Percentiles rank a stretch among this genome's conserved stretches.
Evolutionary conservation across 352 stramenopile genomes (phyloP).

Genomic region (Halophytophthora batemanensis): DNA sequence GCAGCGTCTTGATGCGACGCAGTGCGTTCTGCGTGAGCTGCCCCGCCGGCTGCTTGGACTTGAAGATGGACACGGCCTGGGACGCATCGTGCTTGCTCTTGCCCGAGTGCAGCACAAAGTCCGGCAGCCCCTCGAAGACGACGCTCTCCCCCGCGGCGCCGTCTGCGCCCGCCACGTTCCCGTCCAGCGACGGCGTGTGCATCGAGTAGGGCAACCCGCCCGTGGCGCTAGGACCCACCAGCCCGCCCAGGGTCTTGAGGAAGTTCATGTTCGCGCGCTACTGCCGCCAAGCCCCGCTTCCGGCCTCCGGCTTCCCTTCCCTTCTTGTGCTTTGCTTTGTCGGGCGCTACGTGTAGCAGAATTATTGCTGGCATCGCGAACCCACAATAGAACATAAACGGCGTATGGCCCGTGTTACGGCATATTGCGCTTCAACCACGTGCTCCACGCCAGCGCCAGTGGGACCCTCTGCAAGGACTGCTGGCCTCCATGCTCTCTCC

Average conservation of each 20-base stretch:
- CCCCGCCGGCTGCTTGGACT: conserved; percentile 77
- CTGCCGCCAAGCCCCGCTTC: too few relatives aligned
- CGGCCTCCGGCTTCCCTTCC: background rate
- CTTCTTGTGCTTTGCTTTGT: conserved; percentile 12
- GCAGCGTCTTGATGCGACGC: conserved; percentile 90
- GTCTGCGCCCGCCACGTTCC: conserved; percentile 45
- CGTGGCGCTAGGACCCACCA: conserved; percentile 65
- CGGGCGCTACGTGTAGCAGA: conserved; percentile 12
- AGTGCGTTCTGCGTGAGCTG: conserved; percentile 90
- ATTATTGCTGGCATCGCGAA: background rate
- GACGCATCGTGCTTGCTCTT: conserved; percentile 79
- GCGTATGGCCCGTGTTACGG: background rate
- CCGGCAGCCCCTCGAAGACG: conserved; percentile 59
- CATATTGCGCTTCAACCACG: background rate
- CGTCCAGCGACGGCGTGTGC: conserved; percentile 30
- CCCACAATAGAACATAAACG: background rate
- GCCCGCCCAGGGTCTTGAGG: conserved; percentile 79
- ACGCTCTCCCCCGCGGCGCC: conserved; percentile 31
- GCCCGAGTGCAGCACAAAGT: conserved; percentile 86
- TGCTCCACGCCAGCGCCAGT: too few relatives aligned
- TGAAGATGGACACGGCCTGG: conserved; percentile 90
- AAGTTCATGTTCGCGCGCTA: conserved; percentile 70
- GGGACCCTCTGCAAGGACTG: too few relatives aligned
- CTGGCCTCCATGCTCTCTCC: too few relatives aligned
- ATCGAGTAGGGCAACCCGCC: conserved; percentile 74